A percentile compares a stretch with the other conserved stretches of the same genome.
Conservation (phyloP, 192 early-diverging fungal species). For the Spinellus fusiger region DNA sequence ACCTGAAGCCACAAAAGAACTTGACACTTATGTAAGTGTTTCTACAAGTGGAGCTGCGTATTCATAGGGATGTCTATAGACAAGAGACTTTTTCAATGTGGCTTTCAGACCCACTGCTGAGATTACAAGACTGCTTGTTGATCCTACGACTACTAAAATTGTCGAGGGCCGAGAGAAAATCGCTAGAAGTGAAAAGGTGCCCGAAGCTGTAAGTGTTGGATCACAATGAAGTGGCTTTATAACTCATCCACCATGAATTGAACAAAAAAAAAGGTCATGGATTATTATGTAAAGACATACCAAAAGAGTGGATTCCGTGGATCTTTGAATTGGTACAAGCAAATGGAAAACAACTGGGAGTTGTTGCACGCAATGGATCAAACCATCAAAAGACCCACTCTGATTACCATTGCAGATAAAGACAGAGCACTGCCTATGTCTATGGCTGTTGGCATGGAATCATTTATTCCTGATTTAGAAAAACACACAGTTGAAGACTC, state of each 20-base stretch:
- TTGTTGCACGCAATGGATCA: conserved; percentile 22
- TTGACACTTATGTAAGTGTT: conserved; percentile 31
- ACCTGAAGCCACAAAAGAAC: conserved; percentile 35
- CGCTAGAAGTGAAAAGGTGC: conserved; percentile 1
- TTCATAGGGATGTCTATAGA: too few relatives aligned
- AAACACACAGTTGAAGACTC: conserved; percentile 17
- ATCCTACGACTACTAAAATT: conserved; percentile 9
- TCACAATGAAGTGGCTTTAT: not conserved
- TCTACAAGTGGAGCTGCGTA: too few relatives aligned
- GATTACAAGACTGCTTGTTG: conserved; percentile 4
- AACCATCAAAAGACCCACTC: conserved; percentile 10
- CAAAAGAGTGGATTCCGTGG: conserved; percentile 44
- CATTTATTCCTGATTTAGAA: conserved; percentile 22
- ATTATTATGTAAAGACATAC: conserved; percentile 47
- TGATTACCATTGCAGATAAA: conserved; percentile 28
- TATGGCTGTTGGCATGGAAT: conserved; percentile 25
- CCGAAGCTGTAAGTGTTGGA: conserved; percentile 17
- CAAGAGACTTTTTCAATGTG: conserved; percentile 21
- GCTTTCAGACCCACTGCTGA: conserved; percentile 26
- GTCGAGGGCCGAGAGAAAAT: conserved; percentile 9
- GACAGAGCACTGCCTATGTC: conserved; percentile 27
- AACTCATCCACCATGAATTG: too few relatives aligned
- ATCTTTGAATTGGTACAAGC: conserved; percentile 52
- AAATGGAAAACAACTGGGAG: conserved; percentile 20
- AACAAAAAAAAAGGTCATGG: conserved; percentile 25